Percentiles rank a stretch among this genome's conserved stretches.
Conservation (phyloP, 371 early-diverging fungal genomes). For the Lichtheimia ornata region DNA sequence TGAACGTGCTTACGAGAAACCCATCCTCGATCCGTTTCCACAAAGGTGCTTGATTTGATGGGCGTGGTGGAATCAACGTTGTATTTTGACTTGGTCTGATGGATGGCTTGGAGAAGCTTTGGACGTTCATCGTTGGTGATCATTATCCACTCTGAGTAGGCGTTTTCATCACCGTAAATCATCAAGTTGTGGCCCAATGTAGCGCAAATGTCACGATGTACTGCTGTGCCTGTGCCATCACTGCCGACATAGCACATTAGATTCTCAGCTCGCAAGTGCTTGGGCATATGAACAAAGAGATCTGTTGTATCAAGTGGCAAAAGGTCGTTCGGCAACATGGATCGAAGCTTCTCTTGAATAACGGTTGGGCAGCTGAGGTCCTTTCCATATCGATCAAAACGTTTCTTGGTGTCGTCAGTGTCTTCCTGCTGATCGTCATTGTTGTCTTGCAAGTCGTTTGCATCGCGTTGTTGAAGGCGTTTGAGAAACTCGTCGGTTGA, state of each 20-base stretch:
- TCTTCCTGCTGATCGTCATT: not conserved
- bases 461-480: too few relatives aligned
- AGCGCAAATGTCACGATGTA: conserved; percentile 40
- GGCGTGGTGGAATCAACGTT: not conserved
- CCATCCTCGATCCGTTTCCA: conserved; percentile 47
- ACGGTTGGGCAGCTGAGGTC: conserved; percentile 26
- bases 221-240: conserved; percentile 30
- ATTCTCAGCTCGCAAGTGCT: conserved; percentile 27
- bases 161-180: conserved; percentile 20
- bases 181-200: conserved; percentile 47
- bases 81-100: not conserved
- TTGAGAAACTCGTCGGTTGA: too few relatives aligned
- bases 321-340: conserved; percentile 26
- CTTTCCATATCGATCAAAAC: conserved; percentile 26
- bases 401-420: not conserved
- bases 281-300: conserved; percentile 26
- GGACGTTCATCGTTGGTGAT: conserved; percentile 21
- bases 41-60: conserved; percentile 20
- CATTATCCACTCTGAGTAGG: conserved; percentile 35
- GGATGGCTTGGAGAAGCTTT: conserved; percentile 8
- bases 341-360: conserved; percentile 13
- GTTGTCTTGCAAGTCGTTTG: too few relatives aligned
- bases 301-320: conserved; percentile 27
- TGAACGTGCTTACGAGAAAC: conserved; percentile 2
- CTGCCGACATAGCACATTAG: conserved; percentile 45